phyloP scores from a whole-genome alignment of 306 rosid species.

The Trifolium dubium region DNA sequence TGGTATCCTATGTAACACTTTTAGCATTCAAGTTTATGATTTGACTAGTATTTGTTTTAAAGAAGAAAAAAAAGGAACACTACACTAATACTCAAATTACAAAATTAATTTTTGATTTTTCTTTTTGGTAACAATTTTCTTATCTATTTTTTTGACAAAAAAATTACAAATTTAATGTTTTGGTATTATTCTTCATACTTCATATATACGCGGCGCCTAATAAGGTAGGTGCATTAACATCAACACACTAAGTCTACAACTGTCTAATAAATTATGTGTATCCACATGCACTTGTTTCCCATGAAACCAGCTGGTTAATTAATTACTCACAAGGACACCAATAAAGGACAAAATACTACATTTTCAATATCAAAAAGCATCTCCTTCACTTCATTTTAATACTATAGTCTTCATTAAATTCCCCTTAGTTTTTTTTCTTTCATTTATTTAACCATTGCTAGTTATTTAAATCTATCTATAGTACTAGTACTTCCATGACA shows the following conservation, averaged over 20 bases:
- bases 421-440: neutral
- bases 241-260: neutral
- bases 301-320: slow-evolving; percentile 29
- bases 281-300: slow-evolving; percentile 38
- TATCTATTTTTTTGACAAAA: too few species aligned
- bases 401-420: slow-evolving; percentile 1
- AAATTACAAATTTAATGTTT: too few species aligned
- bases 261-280: slow-evolving; percentile 21
- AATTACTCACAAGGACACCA: neutral
- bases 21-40: too few species aligned
- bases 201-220: slow-evolving; percentile 26
- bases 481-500: neutral
- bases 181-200: too few species aligned
- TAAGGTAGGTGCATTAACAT: slow-evolving; percentile 27
- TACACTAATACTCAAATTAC: too few species aligned
- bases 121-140: too few species aligned
- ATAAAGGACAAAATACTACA: slow-evolving; percentile 37
- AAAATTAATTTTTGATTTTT: too few species aligned
- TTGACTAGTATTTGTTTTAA: too few species aligned
- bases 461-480: neutral
- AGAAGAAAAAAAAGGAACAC: too few species aligned
- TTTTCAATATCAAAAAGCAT: slow-evolving; percentile 36
- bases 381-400: slow-evolving; percentile 29
- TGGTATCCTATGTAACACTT: too few species aligned
- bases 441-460: slow-evolving; percentile 11